Percentiles rank a stretch among this genome's conserved stretches.
Evolutionary conservation across 208 protist species (phyloP).

Genomic region (Novymonas esmeraldas): DNA sequence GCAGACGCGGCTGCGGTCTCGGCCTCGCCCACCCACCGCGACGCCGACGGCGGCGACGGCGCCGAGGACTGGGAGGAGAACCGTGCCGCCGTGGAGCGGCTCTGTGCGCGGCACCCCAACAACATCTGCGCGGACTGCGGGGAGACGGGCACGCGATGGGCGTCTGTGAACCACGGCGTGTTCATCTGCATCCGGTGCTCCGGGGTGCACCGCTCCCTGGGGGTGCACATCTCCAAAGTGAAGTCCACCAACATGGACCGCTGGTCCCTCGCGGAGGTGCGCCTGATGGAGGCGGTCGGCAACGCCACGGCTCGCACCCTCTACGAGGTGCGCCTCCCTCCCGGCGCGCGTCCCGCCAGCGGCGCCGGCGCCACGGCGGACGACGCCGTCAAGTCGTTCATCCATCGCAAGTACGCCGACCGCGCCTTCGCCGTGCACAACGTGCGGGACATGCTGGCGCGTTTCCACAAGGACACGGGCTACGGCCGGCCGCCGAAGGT

Average conservation of each 20-base stretch:
- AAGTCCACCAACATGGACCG: constrained; percentile 94
- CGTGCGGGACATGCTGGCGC: constrained; percentile 35
- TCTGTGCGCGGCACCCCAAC: constrained; percentile 66
- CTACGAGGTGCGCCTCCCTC: constrained; percentile 56
- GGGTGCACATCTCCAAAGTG: constrained; percentile 93
- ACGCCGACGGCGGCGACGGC: constrained; percentile 9
- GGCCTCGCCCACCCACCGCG: background rate
- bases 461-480: constrained; percentile 64
- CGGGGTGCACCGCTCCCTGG: constrained; percentile 93
- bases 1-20: background rate
- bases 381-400: constrained; percentile 51
- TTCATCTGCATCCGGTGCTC: constrained; percentile 95
- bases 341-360: constrained; percentile 7
- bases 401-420: constrained; percentile 73
- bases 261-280: constrained; percentile 66
- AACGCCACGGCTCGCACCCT: constrained; percentile 66
- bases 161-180: constrained; percentile 88
- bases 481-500: constrained; percentile 46
- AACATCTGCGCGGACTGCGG: constrained; percentile 88
- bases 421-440: constrained; percentile 63
- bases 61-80: constrained; percentile 78
- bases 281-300: constrained; percentile 73
- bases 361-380: constrained; percentile 30
- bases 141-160: constrained; percentile 84
- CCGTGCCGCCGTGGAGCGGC: constrained; percentile 52